These are phyloP conservation scores for Aethionema arabicum DNA, from an alignment of 345 rosid genomes.

Conservation along the genomic window DNA sequence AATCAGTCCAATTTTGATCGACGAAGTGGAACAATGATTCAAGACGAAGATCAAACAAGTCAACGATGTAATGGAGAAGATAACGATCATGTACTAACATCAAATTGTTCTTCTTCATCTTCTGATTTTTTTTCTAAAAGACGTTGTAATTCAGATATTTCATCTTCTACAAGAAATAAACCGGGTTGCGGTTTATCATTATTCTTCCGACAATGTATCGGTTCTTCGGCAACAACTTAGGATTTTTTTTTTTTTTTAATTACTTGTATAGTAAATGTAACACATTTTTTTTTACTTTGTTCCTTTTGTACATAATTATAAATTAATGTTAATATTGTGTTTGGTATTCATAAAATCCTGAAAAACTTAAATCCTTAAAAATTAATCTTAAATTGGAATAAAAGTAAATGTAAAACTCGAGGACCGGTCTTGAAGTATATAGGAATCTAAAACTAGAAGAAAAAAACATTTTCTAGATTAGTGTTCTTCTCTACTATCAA, in stretches of 20 bases:
- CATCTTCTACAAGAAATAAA: constrained; percentile 11
- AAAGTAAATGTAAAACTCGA: no score
- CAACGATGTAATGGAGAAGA: constrained; percentile 4
- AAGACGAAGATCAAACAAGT: neutral
- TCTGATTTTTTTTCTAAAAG: constrained; percentile 8
- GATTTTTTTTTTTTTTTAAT: no score
- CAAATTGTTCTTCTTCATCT: constrained; percentile 23
- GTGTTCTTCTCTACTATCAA: constrained; percentile 22
- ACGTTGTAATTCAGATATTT: neutral
- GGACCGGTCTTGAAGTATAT: no score
- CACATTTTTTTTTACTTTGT: no score
- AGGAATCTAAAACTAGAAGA: no score
- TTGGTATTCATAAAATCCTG: no score
- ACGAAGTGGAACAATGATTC: constrained; percentile 1
- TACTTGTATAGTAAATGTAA: neutral
- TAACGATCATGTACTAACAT: neutral
- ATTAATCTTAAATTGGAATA: no score
- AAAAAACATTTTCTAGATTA: constrained; percentile 19
- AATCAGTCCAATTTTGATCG: constrained; percentile 8
- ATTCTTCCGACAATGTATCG: constrained; percentile 24
- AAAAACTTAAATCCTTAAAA: no score
- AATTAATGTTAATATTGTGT: no score
- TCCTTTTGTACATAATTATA: no score
- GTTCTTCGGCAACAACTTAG: constrained; percentile 7
- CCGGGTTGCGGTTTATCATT: constrained; percentile 26